Base-by-base conservation (phyloP, 129 eudicot species). In the Oenanthe sinensis region DNA sequence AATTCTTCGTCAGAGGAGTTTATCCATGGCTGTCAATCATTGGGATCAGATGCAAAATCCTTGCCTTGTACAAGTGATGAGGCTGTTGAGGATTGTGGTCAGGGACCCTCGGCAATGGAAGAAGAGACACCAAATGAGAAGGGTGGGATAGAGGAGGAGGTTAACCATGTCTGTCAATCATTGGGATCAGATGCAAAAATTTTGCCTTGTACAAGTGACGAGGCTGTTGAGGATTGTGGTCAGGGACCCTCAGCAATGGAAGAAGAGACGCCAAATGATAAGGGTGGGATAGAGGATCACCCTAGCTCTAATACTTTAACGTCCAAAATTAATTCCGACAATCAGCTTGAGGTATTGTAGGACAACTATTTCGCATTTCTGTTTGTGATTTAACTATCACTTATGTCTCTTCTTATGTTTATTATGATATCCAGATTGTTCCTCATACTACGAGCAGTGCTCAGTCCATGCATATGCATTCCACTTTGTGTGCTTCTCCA, bases 11-110 rank as follows among this genome's bases (percentile, higher is more conserved):
- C 75, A 36, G 75, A 42, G 75, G 28, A 71, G 75, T 13, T 45
- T 42, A 4, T 4, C 26, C 30, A 42, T 69, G 75, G 49, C 11
- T 8, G 14, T 55, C 65, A 55, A n/a, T 42, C 50, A n/a, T 71
- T 71, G 19, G 49, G 75, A 71, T 42, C 75, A 71, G 28, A 42
- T 45, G 46, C 48, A 42, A 24, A 71, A 9, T 71, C 49, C 17
- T 22, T 71, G 49, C 75, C 26, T 71, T 40, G 6, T 71, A 22
- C 75, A 39, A 42, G 75, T 71, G 49, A 71, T n/a, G 75, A 71
- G 75, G 75, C 28, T 8, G 13, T 39, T 39, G 75, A 70, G 75
- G 46, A 70, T 36, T 70, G 26, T 70, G 44, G 44, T 20, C 75
- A 40, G 50, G 49, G 49, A 71, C 16, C 48, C 49, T 40, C 14